These are phyloP conservation scores for Suillus luteus DNA, from an alignment of 768 basidiomycete genomes.

Conservation along the genomic window DNA sequence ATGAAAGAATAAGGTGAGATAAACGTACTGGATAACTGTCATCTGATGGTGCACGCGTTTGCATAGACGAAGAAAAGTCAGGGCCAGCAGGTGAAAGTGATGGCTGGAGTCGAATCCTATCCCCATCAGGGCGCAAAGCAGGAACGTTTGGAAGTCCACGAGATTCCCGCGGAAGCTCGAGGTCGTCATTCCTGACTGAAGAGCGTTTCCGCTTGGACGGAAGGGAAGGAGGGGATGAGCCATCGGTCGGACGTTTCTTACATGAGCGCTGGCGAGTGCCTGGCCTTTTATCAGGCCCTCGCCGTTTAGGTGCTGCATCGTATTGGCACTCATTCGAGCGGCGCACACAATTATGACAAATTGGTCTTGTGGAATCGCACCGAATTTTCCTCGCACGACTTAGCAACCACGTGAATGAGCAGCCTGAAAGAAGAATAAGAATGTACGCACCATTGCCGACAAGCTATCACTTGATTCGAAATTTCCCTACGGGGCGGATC, in stretches of 20 bases:
- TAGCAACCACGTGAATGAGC: slow-evolving; percentile 36
- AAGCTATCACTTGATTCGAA: slow-evolving; percentile 78
- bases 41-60: slow-evolving; percentile 29
- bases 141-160: slow-evolving; percentile 28
- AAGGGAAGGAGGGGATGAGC: slow-evolving; percentile 52
- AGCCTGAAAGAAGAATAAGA: slow-evolving; percentile 29
- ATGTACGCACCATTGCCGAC: slow-evolving; percentile 73
- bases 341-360: slow-evolving; percentile 81
- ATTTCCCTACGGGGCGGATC: slow-evolving; percentile 50
- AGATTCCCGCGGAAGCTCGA: slow-evolving; percentile 27
- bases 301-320: slow-evolving; percentile 76
- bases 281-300: slow-evolving; percentile 85
- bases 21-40: slow-evolving; percentile 32
- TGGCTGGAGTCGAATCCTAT: slow-evolving; percentile 30
- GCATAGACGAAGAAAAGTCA: slow-evolving; percentile 31
- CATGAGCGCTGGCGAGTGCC: slow-evolving; percentile 82
- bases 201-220: slow-evolving; percentile 57
- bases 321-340: slow-evolving; percentile 79
- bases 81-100: slow-evolving; percentile 35
- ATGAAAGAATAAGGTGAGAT: neutral
- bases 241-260: slow-evolving; percentile 71
- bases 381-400: slow-evolving; percentile 85
- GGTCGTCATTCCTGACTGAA: slow-evolving; percentile 32
- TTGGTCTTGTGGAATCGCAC: slow-evolving; percentile 81
- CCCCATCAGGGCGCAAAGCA: slow-evolving; percentile 27